phyloP scores from a whole-genome alignment of 2,329 filamentous ascomycete genomes.

The Phaeoacremonium minimum region DNA sequence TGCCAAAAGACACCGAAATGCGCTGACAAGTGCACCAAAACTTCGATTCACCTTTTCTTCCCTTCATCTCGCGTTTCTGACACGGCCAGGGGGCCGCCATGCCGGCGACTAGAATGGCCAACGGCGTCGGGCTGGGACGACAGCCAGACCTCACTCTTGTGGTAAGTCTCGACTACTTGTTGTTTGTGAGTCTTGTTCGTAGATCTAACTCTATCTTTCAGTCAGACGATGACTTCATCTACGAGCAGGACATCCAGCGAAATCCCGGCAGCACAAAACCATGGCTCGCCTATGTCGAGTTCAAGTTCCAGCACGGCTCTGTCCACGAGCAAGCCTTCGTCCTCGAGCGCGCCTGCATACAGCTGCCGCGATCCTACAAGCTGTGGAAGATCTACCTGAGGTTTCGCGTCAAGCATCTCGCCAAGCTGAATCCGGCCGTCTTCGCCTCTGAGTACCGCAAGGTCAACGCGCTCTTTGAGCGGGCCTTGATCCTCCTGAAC shows the following conservation, averaged over 20 bases:
- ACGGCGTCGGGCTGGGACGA: slow-evolving; percentile 10
- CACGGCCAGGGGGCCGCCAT: slow-evolving; percentile 11
- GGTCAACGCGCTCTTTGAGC: slow-evolving; percentile 91
- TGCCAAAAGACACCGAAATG: neutral
- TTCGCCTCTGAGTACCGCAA: slow-evolving; percentile 82
- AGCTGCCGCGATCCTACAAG: slow-evolving; percentile 93
- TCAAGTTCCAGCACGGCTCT: slow-evolving; percentile 83
- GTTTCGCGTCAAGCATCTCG: slow-evolving; percentile 76
- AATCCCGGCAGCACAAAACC: slow-evolving; percentile 83
- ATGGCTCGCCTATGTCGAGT: slow-evolving; percentile 91
- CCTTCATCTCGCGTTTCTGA: neutral
- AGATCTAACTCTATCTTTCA: too few relatives aligned
- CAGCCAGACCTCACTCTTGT: slow-evolving; percentile 10
- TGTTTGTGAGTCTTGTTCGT: slow-evolving; percentile 22
- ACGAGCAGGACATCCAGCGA: slow-evolving; percentile 92
- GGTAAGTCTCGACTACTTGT: too few relatives aligned
- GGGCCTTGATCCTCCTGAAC: slow-evolving; percentile 87
- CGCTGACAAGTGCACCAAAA: neutral
- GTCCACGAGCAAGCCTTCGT: slow-evolving; percentile 79
- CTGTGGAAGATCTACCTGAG: slow-evolving; percentile 96
- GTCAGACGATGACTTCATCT: slow-evolving; percentile 84
- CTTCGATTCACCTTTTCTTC: neutral
- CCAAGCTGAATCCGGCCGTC: slow-evolving; percentile 75
- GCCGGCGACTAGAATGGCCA: slow-evolving; percentile 7
- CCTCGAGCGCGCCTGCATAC: slow-evolving; percentile 85